phyloP scores from a whole-genome alignment of 306 rosid species.

The Begonia masoniana region DNA sequence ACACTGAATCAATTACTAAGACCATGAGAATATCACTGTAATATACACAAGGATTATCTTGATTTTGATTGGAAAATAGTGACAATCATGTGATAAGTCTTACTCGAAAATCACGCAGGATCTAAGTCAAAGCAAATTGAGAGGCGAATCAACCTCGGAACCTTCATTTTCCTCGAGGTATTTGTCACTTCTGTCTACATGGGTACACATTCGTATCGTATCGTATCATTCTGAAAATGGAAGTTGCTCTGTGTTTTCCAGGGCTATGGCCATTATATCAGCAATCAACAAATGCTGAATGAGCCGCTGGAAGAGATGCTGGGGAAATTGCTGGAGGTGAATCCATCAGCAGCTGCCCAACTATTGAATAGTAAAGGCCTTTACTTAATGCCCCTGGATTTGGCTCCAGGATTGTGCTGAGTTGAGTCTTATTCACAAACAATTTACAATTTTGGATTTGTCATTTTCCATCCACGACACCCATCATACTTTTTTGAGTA shows the following conservation, averaged over 20 bases:
- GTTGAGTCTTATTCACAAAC: neutral
- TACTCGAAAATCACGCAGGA: conserved; percentile 29
- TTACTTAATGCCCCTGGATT: conserved; percentile 42
- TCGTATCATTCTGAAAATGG: neutral
- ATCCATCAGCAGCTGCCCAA: conserved; percentile 44
- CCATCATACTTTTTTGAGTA: too few relatives aligned
- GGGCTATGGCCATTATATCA: conserved; percentile 82
- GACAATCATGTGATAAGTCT: too few relatives aligned
- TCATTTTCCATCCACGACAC: too few relatives aligned
- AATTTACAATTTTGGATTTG: too few relatives aligned
- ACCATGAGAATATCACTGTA: too few relatives aligned
- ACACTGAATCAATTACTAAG: too few relatives aligned
- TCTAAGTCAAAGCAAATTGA: conserved; percentile 47
- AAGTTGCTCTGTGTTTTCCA: conserved; percentile 13
- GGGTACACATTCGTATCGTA: neutral
- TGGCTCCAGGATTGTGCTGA: conserved; percentile 29
- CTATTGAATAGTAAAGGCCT: conserved; percentile 69
- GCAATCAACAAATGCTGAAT: conserved; percentile 34
- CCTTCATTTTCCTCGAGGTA: conserved; percentile 79
- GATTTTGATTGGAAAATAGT: too few relatives aligned
- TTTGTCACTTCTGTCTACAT: neutral
- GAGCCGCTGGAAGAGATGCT: conserved; percentile 92
- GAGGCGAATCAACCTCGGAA: conserved; percentile 37
- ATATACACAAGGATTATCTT: too few relatives aligned
- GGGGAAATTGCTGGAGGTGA: conserved; percentile 61